These are phyloP conservation scores for Neopestalotiopsis sp. DNA, from an alignment of 2,329 filamentous ascomycete genomes.

Conservation along the genomic window DNA sequence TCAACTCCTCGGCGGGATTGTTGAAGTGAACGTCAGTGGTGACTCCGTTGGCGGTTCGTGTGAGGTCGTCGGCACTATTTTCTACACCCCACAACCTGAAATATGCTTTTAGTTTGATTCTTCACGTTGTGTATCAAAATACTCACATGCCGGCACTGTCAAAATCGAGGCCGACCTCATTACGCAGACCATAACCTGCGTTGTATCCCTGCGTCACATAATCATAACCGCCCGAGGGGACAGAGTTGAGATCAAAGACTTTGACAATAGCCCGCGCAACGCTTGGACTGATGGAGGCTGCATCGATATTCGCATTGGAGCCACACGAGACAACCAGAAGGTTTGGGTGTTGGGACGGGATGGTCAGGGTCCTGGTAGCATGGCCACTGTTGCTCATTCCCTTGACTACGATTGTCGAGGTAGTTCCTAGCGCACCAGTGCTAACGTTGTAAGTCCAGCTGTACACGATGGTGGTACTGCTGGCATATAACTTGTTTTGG, in stretches of 20 bases:
- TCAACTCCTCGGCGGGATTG: conserved; percentile 70
- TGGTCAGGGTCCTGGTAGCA: conserved; percentile 59
- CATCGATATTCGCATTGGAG: conserved; percentile 60
- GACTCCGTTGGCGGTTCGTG: conserved; percentile 45
- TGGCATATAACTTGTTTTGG: conserved; percentile 44
- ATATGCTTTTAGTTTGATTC: conserved; percentile 26
- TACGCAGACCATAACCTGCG: conserved; percentile 63
- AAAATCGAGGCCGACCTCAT: conserved; percentile 58
- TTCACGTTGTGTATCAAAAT: background rate
- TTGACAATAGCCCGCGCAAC: conserved; percentile 62
- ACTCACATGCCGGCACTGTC: conserved; percentile 43
- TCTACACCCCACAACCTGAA: conserved; percentile 56
- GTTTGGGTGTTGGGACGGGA: conserved; percentile 52
- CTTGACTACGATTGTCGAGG: conserved; percentile 50
- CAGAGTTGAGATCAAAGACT: conserved; percentile 40
- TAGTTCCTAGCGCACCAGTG: conserved; percentile 41
- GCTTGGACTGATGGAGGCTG: conserved; percentile 44
- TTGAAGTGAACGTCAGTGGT: conserved; percentile 57
- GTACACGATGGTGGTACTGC: conserved; percentile 53
- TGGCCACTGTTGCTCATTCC: conserved; percentile 60
- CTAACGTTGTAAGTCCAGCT: conserved; percentile 60
- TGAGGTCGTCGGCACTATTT: conserved; percentile 67
- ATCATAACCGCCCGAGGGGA: conserved; percentile 37
- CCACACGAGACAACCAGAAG: conserved; percentile 62
- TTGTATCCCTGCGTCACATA: conserved; percentile 44